A percentile compares a stretch with the other conserved stretches of the same genome.
Conservation (phyloP, 495 filamentous ascomycete genomes). For the Penicillium simplicissimum region DNA sequence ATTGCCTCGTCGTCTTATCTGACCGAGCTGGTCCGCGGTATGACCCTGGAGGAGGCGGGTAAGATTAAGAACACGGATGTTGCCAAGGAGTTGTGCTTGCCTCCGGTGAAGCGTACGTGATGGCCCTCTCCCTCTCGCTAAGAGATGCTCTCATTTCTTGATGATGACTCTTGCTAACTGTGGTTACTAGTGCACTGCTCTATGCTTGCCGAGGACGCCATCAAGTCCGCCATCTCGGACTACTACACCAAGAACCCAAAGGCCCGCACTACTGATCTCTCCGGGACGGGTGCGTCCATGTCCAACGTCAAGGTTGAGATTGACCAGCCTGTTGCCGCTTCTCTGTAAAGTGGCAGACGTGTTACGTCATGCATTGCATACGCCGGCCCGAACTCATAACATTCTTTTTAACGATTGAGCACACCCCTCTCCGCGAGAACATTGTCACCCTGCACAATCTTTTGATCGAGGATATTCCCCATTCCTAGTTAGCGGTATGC, state of each 20-base stretch:
- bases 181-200: slow-evolving; percentile 80
- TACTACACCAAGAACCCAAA: slow-evolving; percentile 94
- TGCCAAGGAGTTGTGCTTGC: slow-evolving; percentile 93
- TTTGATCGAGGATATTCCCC: slow-evolving; percentile 23
- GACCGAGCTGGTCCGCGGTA: slow-evolving; percentile 89
- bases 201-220: slow-evolving; percentile 98
- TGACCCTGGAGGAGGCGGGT: slow-evolving; percentile 92
- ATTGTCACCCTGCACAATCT: slow-evolving; percentile 19
- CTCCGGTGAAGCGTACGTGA: slow-evolving; percentile 86
- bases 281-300: slow-evolving; percentile 64
- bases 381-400: neutral
- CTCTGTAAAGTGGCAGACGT: slow-evolving; percentile 24
- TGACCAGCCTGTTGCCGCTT: slow-evolving; percentile 33
- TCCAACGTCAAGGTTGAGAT: slow-evolving; percentile 54
- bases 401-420: slow-evolving; percentile 5
- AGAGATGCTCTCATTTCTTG: neutral
- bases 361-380: too few species aligned
- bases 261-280: slow-evolving; percentile 68
- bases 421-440: neutral
- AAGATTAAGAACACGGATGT: slow-evolving; percentile 96
- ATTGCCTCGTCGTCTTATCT: slow-evolving; percentile 90
- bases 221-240: slow-evolving; percentile 98
- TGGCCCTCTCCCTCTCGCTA: neutral
- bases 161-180: slow-evolving; percentile 15
- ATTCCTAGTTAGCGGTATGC: neutral